Evolutionary conservation across 2,329 filamentous ascomycete species (phyloP).

Genomic region (Clathrospora elynae): DNA sequence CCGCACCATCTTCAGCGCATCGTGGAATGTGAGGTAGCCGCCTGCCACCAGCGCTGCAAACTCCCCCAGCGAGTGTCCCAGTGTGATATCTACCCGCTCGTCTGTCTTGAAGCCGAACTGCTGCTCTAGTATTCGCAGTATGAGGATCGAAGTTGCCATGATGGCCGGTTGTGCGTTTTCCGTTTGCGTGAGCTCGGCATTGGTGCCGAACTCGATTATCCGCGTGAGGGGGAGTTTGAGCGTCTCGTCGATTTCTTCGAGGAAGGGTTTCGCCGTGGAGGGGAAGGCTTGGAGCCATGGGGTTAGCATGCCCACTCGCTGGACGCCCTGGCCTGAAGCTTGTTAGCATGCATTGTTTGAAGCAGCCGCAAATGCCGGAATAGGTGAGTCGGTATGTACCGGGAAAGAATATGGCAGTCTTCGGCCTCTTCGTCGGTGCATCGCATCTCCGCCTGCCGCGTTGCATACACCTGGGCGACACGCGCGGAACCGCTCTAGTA

Average conservation of each 20-base stretch:
- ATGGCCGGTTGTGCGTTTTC: constrained; percentile 92
- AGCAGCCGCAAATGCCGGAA: too few species aligned
- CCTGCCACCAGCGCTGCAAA: constrained; percentile 89
- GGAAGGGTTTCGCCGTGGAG: constrained; percentile 70
- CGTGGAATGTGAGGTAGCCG: constrained; percentile 76
- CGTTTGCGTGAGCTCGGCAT: constrained; percentile 76
- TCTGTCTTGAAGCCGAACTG: constrained; percentile 78
- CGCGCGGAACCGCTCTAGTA: constrained; percentile 17
- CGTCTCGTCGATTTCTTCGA: constrained; percentile 83
- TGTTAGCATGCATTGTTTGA: constrained; percentile 14
- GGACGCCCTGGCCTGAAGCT: constrained; percentile 77
- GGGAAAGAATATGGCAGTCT: constrained; percentile 49
- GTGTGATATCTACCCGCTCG: constrained; percentile 76
- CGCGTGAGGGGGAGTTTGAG: constrained; percentile 76
- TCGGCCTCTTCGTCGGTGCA: constrained; percentile 34
- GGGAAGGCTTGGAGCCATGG: constrained; percentile 90
- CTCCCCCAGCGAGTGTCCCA: constrained; percentile 91
- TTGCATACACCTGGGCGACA: constrained; percentile 24
- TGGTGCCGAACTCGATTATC: constrained; percentile 80
- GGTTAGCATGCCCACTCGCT: constrained; percentile 83
- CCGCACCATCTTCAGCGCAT: constrained; percentile 78
- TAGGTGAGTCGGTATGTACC: too few species aligned
- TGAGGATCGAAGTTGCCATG: constrained; percentile 91
- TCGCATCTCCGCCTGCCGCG: constrained; percentile 23
- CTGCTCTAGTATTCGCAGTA: constrained; percentile 81